Evolutionary conservation across 108 stramenopile genomes (phyloP), one percentile per base, ranked within the genome.

Genomic region (Nitzschia sp.): DNA sequence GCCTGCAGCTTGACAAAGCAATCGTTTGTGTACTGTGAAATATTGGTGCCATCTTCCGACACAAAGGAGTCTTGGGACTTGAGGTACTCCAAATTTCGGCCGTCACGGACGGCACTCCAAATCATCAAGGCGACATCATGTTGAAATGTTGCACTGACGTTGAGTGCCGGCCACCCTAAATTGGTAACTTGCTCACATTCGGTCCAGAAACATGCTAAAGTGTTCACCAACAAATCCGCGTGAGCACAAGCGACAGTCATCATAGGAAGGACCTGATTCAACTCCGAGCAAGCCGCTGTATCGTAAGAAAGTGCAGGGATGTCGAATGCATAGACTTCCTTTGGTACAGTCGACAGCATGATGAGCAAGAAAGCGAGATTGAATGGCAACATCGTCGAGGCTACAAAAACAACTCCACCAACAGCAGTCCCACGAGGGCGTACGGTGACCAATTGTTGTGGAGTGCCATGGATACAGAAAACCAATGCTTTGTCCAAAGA

Each of bases 61-160:
- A 38, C 25, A 52, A 38, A 51, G 51, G 10, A 9, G 12, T 65
- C 64, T 51, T 51, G 34, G 26, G 50, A 52, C 10, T 15, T 24
- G 34, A 65, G n/a, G n/a, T 65, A 51, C 25, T 65, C 64, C 51
- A 65, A 65, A 21, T 65, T 53, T 15, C 51, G 50, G 9, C 64
- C 50, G 3, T 38, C 14, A n/a, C 64, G 50, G 10, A 65, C 25
- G 8, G 26, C 25, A 41, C 51, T 44, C 64, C 64, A 65, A 19
- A 65, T 65, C 64, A 51, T 37, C 14, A 65, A 19, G 2, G 64
- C 64, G 51, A 51, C 39, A 34, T 65, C 51, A 39, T 65, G 51
- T 9, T 51, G 64, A 52, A 65, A 53, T 8, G 51, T 51, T 11
- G 26, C 10, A 38, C 64, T 65, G 6, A 65, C 64, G 17, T 40